These are phyloP conservation scores for Ophiostoma triangulosporum DNA, from an alignment of 2,329 filamentous ascomycete species.

Conservation along the genomic window DNA sequence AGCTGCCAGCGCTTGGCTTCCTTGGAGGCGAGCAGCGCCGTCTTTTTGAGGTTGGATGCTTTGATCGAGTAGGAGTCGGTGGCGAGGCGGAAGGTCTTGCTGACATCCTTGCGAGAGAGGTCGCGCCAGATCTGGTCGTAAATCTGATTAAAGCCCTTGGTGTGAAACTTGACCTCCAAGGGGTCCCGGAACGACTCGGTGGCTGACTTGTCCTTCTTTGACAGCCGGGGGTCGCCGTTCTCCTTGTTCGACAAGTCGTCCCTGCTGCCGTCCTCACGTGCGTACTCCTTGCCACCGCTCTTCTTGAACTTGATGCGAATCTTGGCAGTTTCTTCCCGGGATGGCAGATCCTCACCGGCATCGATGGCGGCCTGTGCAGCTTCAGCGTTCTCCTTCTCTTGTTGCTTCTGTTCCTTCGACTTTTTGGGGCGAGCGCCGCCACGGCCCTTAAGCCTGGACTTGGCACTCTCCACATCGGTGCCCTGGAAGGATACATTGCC, in stretches of 20 bases:
- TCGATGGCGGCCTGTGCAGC: slow-evolving; percentile 76
- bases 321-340: slow-evolving; percentile 42
- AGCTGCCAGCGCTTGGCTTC: slow-evolving; percentile 96
- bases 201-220: slow-evolving; percentile 26
- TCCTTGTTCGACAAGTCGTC: slow-evolving; percentile 32
- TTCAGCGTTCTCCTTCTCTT: slow-evolving; percentile 70
- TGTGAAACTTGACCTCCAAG: slow-evolving; percentile 79
- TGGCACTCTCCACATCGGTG: slow-evolving; percentile 40
- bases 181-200: slow-evolving; percentile 34
- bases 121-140: slow-evolving; percentile 97
- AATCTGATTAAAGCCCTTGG: slow-evolving; percentile 90
- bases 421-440: slow-evolving; percentile 66
- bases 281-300: slow-evolving; percentile 21
- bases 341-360: slow-evolving; percentile 58
- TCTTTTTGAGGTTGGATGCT: slow-evolving; percentile 94
- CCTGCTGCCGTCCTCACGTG: slow-evolving; percentile 28
- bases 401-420: slow-evolving; percentile 74
- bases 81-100: slow-evolving; percentile 82
- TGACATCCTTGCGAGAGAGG: slow-evolving; percentile 82
- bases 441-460: slow-evolving; percentile 34
- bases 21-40: slow-evolving; percentile 88
- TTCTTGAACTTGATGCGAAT: slow-evolving; percentile 53
- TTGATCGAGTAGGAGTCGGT: slow-evolving; percentile 75
- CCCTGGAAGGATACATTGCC: slow-evolving; percentile 76
- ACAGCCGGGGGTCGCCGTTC: slow-evolving; percentile 30